Evolutionary conservation across 495 filamentous ascomycete species (phyloP), one percentile per base, ranked within the genome.

Genomic region (Neurospora sp.): DNA sequence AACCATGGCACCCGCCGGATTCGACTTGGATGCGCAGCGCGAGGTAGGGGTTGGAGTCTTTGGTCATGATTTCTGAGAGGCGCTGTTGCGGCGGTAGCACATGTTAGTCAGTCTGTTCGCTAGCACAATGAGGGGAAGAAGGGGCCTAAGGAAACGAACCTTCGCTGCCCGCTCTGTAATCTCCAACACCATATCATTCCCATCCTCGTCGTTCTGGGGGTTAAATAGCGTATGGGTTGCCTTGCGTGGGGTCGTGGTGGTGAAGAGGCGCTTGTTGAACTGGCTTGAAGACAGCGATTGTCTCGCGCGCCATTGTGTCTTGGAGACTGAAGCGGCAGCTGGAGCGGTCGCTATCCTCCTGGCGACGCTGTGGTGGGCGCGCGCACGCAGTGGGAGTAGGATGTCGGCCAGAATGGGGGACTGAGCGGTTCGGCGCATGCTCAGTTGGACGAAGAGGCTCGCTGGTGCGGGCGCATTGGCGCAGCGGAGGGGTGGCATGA

Each of bases 1-100:
- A 98, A 22, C 96, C 96, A 83, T 99, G 96, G 82, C 96, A 99
- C 42, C 96, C 96, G 73, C 96, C 96, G 68, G 89, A 91, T 74
- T 96, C 93, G 38, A 99, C 94, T 48, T 92, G 91, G 76, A 99
- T 91, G 59, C 96, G 93, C 20, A 99, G 88, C 10, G 93, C 91
- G 42, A 97, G 88, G 77, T 91, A 84, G 4, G 94, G 92, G 82
- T 97, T 96, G 65, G 85, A 82, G 81, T 96, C 92, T 75, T 89
- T 90, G 20, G 83, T 79, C 83, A 89, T 88, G 73, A 94, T 91
- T 71, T 88, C 80, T 74, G 90, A 86, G 69, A 99, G 89, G 40
- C 95, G 91, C 84, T 86, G 75, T n/a, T 9, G 22, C n/a, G 27
- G 7, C 2, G 31, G 41, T 0, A 38, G 2, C 8, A 35, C 38